Conservation (phyloP, 2,329 filamentous ascomycete genomes). For the Talaromyces albobiverticillius region DNA sequence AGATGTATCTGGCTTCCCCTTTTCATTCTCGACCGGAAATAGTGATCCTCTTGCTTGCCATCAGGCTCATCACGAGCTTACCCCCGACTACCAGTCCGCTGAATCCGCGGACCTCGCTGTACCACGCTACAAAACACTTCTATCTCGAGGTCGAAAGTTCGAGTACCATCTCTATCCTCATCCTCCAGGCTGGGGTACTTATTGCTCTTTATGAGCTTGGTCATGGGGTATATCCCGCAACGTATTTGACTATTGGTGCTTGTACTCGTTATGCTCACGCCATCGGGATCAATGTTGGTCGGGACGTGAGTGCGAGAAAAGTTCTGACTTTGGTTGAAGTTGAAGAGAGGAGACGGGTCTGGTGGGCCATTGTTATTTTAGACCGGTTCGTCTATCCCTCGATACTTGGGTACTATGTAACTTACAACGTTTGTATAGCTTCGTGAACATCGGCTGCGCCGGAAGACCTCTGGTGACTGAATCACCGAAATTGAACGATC, state of each 20-base stretch:
- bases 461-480: constrained; percentile 19
- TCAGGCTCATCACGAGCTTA: constrained; percentile 16
- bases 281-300: neutral
- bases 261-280: constrained; percentile 12
- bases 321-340: constrained; percentile 20
- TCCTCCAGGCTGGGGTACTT: constrained; percentile 4
- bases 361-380: constrained; percentile 27
- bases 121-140: constrained; percentile 16
- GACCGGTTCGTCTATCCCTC: constrained; percentile 13
- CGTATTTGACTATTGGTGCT: constrained; percentile 9
- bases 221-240: constrained; percentile 8
- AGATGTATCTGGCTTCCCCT: constrained; percentile 14
- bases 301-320: constrained; percentile 1
- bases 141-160: constrained; percentile 1
- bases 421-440: constrained; percentile 10
- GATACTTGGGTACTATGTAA: neutral
- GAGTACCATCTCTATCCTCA: neutral
- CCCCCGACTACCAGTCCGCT: constrained; percentile 6
- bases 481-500: constrained; percentile 20
- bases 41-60: constrained; percentile 15
- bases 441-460: constrained; percentile 19
- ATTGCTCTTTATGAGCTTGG: constrained; percentile 10
- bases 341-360: constrained; percentile 24
- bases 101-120: constrained; percentile 16
- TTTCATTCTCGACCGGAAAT: constrained; percentile 14